These are phyloP conservation scores for Diaporthe aspalathi DNA, from an alignment of 2,329 filamentous ascomycete species.

Conservation along the genomic window DNA sequence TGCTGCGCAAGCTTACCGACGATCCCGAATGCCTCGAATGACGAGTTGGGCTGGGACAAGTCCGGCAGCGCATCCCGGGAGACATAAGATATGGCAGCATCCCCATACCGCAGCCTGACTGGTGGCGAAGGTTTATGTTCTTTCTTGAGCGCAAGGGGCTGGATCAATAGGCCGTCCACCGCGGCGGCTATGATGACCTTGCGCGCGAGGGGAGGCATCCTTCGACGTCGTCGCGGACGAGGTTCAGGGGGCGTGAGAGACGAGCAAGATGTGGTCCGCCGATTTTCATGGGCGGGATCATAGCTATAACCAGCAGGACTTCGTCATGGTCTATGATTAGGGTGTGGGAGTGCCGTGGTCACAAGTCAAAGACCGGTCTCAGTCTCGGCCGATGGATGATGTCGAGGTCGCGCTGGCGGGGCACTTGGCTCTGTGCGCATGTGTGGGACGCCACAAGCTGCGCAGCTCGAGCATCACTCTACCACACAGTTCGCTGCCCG, in stretches of 20 bases:
- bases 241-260: constrained; percentile 36
- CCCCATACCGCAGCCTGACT: constrained; percentile 77
- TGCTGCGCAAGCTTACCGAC: constrained; percentile 58
- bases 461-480: constrained; percentile 15
- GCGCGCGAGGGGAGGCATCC: constrained; percentile 81
- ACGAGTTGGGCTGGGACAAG: constrained; percentile 56
- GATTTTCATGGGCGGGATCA: constrained; percentile 14
- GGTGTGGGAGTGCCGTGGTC: constrained; percentile 21
- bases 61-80: constrained; percentile 60
- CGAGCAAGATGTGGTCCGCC: constrained; percentile 33
- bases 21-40: constrained; percentile 70
- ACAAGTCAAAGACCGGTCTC: constrained; percentile 15
- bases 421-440: constrained; percentile 21
- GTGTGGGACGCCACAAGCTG: neutral
- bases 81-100: constrained; percentile 59
- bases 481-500: constrained; percentile 10
- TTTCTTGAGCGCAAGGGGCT: constrained; percentile 74
- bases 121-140: constrained; percentile 67
- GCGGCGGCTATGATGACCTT: constrained; percentile 85
- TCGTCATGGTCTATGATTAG: constrained; percentile 29
- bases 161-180: constrained; percentile 84
- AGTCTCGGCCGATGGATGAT: constrained; percentile 8
- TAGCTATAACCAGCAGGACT: constrained; percentile 5
- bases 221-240: constrained; percentile 38
- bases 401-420: constrained; percentile 27